Conservation (phyloP, 176 grass and related monocot species). For the Triticum timopheevii region DNA sequence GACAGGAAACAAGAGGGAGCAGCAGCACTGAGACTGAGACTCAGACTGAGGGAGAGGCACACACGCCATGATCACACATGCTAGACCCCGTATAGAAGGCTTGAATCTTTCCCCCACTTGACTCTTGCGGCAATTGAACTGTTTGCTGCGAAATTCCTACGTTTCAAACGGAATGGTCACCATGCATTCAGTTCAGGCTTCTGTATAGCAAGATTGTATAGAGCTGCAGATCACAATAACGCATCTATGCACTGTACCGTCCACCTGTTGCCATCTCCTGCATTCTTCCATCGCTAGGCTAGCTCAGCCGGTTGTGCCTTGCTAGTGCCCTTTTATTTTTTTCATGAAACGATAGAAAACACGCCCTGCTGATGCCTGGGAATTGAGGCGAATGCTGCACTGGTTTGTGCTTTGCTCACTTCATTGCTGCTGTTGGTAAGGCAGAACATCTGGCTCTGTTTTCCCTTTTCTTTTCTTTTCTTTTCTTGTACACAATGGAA, state of each 20-base stretch:
- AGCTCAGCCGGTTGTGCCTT: not conserved
- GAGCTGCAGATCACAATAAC: constrained; percentile 9
- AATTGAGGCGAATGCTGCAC: not conserved
- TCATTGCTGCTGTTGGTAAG: too few relatives aligned
- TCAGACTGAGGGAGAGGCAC: not conserved
- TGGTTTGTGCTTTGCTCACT: too few relatives aligned
- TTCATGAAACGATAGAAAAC: not conserved
- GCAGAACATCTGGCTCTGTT: too few relatives aligned
- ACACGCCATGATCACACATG: not conserved
- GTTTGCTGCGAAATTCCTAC: not conserved
- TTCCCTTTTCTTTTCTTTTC: too few relatives aligned
- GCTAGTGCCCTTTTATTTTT: not conserved
- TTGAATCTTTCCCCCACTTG: not conserved
- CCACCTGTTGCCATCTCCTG: not conserved
- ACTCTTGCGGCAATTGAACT: not conserved
- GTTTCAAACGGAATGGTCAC: not conserved
- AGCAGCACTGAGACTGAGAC: constrained; percentile 13
- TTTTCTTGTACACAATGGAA: too few relatives aligned
- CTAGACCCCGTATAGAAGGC: not conserved
- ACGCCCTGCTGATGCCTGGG: not conserved
- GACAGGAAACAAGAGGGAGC: constrained; percentile 39
- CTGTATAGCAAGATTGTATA: constrained; percentile 14
- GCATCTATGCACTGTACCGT: not conserved
- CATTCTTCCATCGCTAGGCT: not conserved
- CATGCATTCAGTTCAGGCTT: not conserved